Base-by-base conservation (phyloP, 345 rosid species). In the Camelina hispida region DNA sequence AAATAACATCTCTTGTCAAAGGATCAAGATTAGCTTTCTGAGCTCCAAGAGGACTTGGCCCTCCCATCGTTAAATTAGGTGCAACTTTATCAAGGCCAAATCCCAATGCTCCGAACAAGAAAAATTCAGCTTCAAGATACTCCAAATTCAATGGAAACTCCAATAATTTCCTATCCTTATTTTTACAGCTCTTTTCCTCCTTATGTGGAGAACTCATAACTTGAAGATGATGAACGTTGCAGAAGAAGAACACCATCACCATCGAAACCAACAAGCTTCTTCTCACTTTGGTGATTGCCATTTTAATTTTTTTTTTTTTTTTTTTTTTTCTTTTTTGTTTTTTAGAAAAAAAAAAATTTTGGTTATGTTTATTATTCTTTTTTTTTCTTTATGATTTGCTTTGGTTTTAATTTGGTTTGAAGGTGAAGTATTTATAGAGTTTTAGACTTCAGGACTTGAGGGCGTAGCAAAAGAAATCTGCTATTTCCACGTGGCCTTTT, bases 41-140 rank as follows among this genome's bases (percentile, higher is more conserved):
- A 44, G 84, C 93, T 57, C 97, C 94, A 52, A 68, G 2, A 6
- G 99, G 99, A n/a, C 84, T 3, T 9, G 96, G 96, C 25, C 97
- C 96, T 42, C 91, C 93, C 77, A 32, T 15, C 16, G 93, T 78
- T 46, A 90, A 56, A 18, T 85, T 67, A 9, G 94, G 93, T 16
- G 89, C 97, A 22, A 81, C 82, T 52, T 9, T 62, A 55, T 90
- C 99, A 78, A 90, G 79, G 38, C 97, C 97, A 74, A 69, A 22
- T 13, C 97, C 99, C 68, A 83, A 43, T 4, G 96, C 76, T 17
- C 93, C 97, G 42, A 59, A 81, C 76, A 90, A 69, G 83, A 95
- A 92, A 78, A 92, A 89, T 79, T 95, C 99, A 1, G 99, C 97
- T 75, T 95, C 99, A 23, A 92, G 79, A 68, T 86, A 95, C 84